Percentiles rank a stretch among this genome's conserved stretches.
phyloP scores from a whole-genome alignment of 805 yeast species.

The Wickerhamomyces strasburgensis region DNA sequence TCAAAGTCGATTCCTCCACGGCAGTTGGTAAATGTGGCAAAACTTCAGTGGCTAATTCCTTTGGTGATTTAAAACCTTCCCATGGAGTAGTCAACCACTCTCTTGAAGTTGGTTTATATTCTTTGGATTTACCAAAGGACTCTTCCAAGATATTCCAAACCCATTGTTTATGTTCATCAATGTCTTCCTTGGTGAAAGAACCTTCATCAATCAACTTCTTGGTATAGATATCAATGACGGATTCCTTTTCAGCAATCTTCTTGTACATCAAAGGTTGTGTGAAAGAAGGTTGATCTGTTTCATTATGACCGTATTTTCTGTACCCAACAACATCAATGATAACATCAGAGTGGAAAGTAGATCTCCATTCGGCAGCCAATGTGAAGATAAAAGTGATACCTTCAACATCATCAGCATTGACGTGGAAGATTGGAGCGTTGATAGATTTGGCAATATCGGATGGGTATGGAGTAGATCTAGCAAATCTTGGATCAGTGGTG shows the following conservation, averaged over 20 bases:
- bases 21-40: constrained; percentile 96
- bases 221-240: constrained; percentile 82
- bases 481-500: constrained; percentile 97
- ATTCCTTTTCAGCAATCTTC: constrained; percentile 81
- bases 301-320: constrained; percentile 98
- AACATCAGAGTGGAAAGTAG: constrained; percentile 93
- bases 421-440: constrained; percentile 99
- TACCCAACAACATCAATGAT: constrained; percentile 96
- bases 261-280: constrained; percentile 98
- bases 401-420: constrained; percentile 97
- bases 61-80: constrained; percentile 98
- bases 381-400: constrained; percentile 86
- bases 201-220: constrained; percentile 79
- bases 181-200: constrained; percentile 82
- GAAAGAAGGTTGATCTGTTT: constrained; percentile 98
- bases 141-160: constrained; percentile 94
- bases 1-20: constrained; percentile 63
- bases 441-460: constrained; percentile 95
- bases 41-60: constrained; percentile 91
- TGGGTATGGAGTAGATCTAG: constrained; percentile 97
- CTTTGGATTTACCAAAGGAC: constrained; percentile 82
- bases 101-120: constrained; percentile 83
- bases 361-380: constrained; percentile 98
- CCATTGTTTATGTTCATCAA: constrained; percentile 96
- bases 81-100: constrained; percentile 99